Evolutionary conservation across 352 stramenopile species (phyloP).

Genomic region (Globisporangium heterothallicum): DNA sequence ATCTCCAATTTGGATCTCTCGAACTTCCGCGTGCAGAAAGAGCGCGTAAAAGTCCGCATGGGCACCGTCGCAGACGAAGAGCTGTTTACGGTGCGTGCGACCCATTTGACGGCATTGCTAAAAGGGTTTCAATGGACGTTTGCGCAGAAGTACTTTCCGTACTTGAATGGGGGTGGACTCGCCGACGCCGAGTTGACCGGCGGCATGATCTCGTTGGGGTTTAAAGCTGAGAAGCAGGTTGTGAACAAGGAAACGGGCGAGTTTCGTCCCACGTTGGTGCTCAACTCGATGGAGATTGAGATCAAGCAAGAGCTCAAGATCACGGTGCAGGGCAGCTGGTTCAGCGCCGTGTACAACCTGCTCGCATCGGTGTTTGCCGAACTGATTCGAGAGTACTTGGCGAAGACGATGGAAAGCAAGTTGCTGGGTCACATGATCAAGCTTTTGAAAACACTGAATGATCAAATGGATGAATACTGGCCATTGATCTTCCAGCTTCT

Average conservation of each 20-base stretch:
- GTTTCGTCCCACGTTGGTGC: conserved; percentile 62
- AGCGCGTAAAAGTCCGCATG: conserved; percentile 82
- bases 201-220: conserved; percentile 71
- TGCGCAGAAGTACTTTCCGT: conserved; percentile 83
- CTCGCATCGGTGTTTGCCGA: conserved; percentile 69
- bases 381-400: conserved; percentile 78
- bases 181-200: conserved; percentile 67
- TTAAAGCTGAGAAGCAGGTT: conserved; percentile 73
- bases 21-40: conserved; percentile 80
- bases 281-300: conserved; percentile 82
- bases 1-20: conserved; percentile 76
- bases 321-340: conserved; percentile 80
- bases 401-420: conserved; percentile 82
- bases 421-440: conserved; percentile 80
- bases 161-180: conserved; percentile 69
- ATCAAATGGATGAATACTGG: conserved; percentile 85
- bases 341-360: conserved; percentile 82
- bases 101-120: conserved; percentile 70
- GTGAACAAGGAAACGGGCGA: conserved; percentile 53
- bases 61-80: conserved; percentile 75
- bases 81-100: conserved; percentile 71
- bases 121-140: conserved; percentile 85
- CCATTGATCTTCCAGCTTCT: conserved; percentile 76
- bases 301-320: conserved; percentile 82
- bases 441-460: conserved; percentile 73